phyloP scores from a whole-genome alignment of 208 protist species.

The Balamuthia mandrillaris region DNA sequence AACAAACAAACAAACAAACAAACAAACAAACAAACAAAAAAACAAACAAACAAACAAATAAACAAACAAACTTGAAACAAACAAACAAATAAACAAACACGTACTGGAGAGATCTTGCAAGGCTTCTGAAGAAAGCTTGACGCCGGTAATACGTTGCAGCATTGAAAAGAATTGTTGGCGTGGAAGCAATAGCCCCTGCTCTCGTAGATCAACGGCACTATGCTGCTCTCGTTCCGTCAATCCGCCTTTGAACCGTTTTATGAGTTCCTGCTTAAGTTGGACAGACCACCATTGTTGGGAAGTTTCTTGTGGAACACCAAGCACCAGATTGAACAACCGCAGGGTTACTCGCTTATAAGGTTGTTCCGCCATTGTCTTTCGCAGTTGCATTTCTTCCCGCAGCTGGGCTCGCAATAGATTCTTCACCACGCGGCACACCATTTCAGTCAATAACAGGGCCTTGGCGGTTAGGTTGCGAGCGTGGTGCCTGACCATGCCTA shows the following conservation, averaged over 20 bases:
- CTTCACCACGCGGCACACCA: slow-evolving; percentile 22
- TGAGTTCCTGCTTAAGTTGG: background rate
- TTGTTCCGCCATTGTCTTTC: slow-evolving; percentile 23
- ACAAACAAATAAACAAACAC: background rate
- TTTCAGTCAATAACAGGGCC: background rate
- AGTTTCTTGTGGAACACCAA: background rate
- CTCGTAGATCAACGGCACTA: background rate
- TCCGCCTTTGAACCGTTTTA: slow-evolving; percentile 26
- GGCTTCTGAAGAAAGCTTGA: background rate
- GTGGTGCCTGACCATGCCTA: too few species aligned
- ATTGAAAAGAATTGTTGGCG: background rate
- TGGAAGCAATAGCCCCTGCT: background rate
- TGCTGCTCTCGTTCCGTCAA: background rate
- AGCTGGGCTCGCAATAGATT: slow-evolving; percentile 12
- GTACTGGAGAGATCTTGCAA: slow-evolving; percentile 7
- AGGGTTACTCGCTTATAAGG: slow-evolving; percentile 36
- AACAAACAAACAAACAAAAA: background rate
- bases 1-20: too few species aligned
- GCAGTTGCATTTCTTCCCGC: slow-evolving; percentile 1
- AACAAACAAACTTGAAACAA: background rate
- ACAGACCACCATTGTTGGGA: background rate
- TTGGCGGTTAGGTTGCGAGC: too few species aligned
- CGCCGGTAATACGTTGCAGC: background rate
- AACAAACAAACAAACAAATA: background rate
- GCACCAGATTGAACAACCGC: slow-evolving; percentile 11